A percentile compares a stretch with the other conserved stretches of the same genome.
Evolutionary conservation across 352 stramenopile genomes (phyloP).

Genomic region (Pythium phragmiticola): DNA sequence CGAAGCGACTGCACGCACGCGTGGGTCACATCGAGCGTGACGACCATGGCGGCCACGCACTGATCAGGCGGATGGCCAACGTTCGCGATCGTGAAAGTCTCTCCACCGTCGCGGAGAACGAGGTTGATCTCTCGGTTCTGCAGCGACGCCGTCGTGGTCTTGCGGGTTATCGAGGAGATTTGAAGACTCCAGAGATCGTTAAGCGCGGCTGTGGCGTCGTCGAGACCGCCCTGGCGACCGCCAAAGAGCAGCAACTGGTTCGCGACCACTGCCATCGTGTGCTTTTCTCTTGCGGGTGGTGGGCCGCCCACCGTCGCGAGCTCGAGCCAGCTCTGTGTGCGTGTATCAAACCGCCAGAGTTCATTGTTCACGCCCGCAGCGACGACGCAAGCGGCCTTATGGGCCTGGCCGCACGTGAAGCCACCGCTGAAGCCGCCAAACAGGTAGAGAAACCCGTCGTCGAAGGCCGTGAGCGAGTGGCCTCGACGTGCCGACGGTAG

Average conservation of each 20-base stretch:
- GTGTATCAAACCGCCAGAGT: conserved; percentile 63
- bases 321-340: conserved; percentile 52
- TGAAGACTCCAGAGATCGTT: conserved; percentile 72
- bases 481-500: conserved; percentile 58
- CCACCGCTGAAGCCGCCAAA: conserved; percentile 64
- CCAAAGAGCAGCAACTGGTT: conserved; percentile 60
- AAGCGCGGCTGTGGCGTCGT: conserved; percentile 31
- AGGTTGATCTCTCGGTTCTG: conserved; percentile 40
- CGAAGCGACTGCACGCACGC: conserved; percentile 48
- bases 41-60: conserved; percentile 45
- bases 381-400: conserved; percentile 43
- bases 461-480: conserved; percentile 53
- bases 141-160: conserved; percentile 29
- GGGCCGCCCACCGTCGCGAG: conserved; percentile 18
- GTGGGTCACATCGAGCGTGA: conserved; percentile 59
- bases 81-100: conserved; percentile 50
- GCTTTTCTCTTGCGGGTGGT: conserved; percentile 52
- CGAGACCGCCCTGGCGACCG: conserved; percentile 32
- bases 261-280: conserved; percentile 48
- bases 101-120: conserved; percentile 42
- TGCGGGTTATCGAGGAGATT: conserved; percentile 41
- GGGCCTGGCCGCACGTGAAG: conserved; percentile 51
- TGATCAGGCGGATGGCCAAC: conserved; percentile 33
- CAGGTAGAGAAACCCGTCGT: conserved; percentile 47
- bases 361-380: conserved; percentile 53